Conservation (phyloP, 108 stramenopile species). For the Cyclostephanos tholiformis region DNA sequence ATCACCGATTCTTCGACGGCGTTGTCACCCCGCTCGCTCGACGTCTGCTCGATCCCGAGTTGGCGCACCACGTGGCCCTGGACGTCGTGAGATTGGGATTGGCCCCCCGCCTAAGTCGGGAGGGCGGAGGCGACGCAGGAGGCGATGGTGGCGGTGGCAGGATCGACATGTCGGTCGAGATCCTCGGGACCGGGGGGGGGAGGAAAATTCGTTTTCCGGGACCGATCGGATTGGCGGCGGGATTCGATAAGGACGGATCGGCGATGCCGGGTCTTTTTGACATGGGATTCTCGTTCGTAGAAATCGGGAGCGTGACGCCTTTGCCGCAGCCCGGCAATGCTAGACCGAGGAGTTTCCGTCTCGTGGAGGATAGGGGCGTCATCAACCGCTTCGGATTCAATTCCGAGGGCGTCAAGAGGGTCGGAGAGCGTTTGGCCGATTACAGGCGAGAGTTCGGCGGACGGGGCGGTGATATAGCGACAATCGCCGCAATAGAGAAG, state of each 20-base stretch:
- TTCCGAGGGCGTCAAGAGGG: slow-evolving; percentile 71
- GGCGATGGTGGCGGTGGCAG: not conserved
- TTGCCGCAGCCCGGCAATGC: slow-evolving; percentile 93
- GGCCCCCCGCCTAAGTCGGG: slow-evolving; percentile 45
- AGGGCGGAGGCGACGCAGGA: not conserved
- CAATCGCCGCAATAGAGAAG: not conserved
- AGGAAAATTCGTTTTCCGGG: slow-evolving; percentile 49
- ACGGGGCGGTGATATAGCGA: slow-evolving; percentile 49
- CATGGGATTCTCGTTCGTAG: slow-evolving; percentile 89
- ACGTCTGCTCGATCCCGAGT: slow-evolving; percentile 62
- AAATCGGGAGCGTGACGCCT: slow-evolving; percentile 93
- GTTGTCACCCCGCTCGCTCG: slow-evolving; percentile 66
- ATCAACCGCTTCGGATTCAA: slow-evolving; percentile 98
- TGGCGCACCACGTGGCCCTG: slow-evolving; percentile 57
- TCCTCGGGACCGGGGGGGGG: slow-evolving; percentile 4
- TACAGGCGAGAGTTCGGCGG: slow-evolving; percentile 66
- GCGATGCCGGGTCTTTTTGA: slow-evolving; percentile 78
- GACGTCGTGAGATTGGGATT: slow-evolving; percentile 47
- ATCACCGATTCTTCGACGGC: slow-evolving; percentile 68
- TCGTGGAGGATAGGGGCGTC: slow-evolving; percentile 86
- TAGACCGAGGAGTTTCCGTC: slow-evolving; percentile 94
- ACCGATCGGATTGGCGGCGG: slow-evolving; percentile 94
- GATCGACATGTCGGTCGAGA: slow-evolving; percentile 13
- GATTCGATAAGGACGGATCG: slow-evolving; percentile 94
- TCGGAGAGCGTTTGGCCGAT: slow-evolving; percentile 54